These are phyloP conservation scores for Keqinozyma sinolaborantium DNA, from an alignment of 1,139 yeast species.

Conservation along the genomic window DNA sequence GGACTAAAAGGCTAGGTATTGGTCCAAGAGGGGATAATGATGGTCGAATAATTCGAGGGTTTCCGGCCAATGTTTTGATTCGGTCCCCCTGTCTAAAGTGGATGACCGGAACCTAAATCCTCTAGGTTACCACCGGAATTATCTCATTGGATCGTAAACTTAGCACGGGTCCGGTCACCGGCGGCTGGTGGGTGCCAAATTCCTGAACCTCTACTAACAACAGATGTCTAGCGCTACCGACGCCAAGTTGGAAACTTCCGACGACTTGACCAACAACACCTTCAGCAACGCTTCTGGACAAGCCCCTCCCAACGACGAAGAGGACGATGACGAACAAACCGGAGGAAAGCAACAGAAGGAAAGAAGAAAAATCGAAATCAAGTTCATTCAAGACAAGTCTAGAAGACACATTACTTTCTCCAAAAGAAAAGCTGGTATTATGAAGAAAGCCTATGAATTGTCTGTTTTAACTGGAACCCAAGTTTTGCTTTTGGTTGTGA, in stretches of 20 bases:
- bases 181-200: constrained; percentile 3
- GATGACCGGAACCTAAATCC: too few relatives aligned
- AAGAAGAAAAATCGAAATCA: constrained; percentile 94
- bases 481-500: constrained; percentile 86
- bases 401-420: constrained; percentile 97
- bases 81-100: too few relatives aligned
- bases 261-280: constrained; percentile 21
- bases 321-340: constrained; percentile 66
- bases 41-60: too few relatives aligned
- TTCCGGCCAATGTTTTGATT: too few relatives aligned
- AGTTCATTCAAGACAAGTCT: constrained; percentile 94
- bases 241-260: constrained; percentile 35
- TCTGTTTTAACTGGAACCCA: constrained; percentile 96
- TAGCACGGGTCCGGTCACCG: neutral
- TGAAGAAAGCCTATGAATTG: constrained; percentile 97
- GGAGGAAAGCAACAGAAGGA: constrained; percentile 64
- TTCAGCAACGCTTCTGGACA: constrained; percentile 10
- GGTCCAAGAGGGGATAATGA: too few relatives aligned
- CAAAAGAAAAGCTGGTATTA: constrained; percentile 96
- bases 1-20: too few relatives aligned
- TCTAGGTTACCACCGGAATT: too few relatives aligned
- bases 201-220: constrained; percentile 12
- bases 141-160: too few relatives aligned
- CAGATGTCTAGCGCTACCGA: constrained; percentile 40
- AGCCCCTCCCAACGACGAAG: constrained; percentile 45